phyloP scores from a whole-genome alignment of 2,329 filamentous ascomycete species.

The Ascochyta viciae-villosae region DNA sequence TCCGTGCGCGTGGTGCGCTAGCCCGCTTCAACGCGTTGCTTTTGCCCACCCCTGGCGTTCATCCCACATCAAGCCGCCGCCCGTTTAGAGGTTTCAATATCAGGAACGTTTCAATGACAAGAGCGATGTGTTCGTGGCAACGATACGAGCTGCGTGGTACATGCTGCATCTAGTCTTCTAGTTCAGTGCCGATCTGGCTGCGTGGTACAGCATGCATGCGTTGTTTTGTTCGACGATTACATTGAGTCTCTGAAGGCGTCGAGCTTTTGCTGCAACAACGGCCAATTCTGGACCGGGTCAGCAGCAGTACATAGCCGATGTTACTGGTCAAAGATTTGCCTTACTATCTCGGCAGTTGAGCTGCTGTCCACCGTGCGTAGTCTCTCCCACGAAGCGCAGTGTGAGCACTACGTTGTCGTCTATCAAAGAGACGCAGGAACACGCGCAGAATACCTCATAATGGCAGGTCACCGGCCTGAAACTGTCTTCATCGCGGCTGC shows the following conservation, averaged over 20 bases:
- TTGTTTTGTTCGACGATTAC: neutral
- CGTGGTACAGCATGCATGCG: too few species aligned
- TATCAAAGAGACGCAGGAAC: neutral
- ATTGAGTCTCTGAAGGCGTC: neutral
- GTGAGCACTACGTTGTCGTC: neutral
- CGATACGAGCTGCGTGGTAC: neutral
- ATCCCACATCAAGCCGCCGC: constrained; percentile 12
- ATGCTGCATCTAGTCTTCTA: neutral
- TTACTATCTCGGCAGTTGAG: neutral
- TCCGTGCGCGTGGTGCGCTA: neutral
- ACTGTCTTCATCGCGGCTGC: neutral
- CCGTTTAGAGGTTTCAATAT: neutral
- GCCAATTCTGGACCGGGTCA: neutral
- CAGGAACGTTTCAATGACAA: constrained; percentile 2
- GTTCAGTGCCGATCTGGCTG: neutral
- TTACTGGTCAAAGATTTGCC: neutral
- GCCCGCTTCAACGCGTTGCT: constrained; percentile 10
- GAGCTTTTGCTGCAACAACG: neutral
- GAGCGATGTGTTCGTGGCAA: neutral
- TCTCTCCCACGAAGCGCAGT: neutral
- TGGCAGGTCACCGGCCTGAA: constrained; percentile 1
- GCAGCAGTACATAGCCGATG: neutral
- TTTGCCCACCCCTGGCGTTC: constrained; percentile 13
- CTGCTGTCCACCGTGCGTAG: neutral
- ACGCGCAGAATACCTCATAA: neutral